Percentiles rank a stretch among this genome's conserved stretches.
These are phyloP conservation scores for Pneumocystis wakefieldiae DNA, from an alignment of 1,139 yeast species.

Conservation along the genomic window DNA sequence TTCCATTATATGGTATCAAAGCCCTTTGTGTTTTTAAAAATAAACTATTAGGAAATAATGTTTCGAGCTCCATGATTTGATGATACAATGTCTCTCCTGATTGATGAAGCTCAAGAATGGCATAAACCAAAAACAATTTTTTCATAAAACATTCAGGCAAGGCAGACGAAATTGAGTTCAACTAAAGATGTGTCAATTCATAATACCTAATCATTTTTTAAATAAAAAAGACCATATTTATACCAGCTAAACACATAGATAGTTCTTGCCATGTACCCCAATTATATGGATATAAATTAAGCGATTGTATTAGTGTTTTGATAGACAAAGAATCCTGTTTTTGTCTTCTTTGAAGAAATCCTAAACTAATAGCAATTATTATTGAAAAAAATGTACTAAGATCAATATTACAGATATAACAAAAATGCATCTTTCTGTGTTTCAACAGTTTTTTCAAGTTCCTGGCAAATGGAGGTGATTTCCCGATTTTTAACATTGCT, in stretches of 20 bases:
- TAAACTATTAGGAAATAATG: slow-evolving; percentile 53
- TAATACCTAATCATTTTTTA: not conserved
- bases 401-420: slow-evolving; percentile 36
- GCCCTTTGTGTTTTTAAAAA: slow-evolving; percentile 72
- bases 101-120: slow-evolving; percentile 70
- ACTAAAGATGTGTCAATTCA: slow-evolving; percentile 1
- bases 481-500: slow-evolving; percentile 23
- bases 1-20: slow-evolving; percentile 53
- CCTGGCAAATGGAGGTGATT: slow-evolving; percentile 22
- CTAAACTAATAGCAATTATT: slow-evolving; percentile 19
- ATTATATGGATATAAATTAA: slow-evolving; percentile 57
- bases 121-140: slow-evolving; percentile 50
- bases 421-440: slow-evolving; percentile 40
- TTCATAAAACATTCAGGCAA: slow-evolving; percentile 38
- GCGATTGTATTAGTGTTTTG: slow-evolving; percentile 41
- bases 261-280: slow-evolving; percentile 94
- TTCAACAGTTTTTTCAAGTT: slow-evolving; percentile 19
- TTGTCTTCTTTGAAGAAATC: slow-evolving; percentile 20
- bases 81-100: slow-evolving; percentile 38
- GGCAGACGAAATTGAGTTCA: slow-evolving; percentile 12
- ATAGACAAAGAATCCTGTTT: slow-evolving; percentile 3
- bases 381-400: not conserved
- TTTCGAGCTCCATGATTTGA: slow-evolving; percentile 34
- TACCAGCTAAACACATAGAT: slow-evolving; percentile 36
- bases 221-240: slow-evolving; percentile 31